These are phyloP conservation scores for Podila epigama DNA, from an alignment of 192 early-diverging fungal genomes.

Conservation along the genomic window DNA sequence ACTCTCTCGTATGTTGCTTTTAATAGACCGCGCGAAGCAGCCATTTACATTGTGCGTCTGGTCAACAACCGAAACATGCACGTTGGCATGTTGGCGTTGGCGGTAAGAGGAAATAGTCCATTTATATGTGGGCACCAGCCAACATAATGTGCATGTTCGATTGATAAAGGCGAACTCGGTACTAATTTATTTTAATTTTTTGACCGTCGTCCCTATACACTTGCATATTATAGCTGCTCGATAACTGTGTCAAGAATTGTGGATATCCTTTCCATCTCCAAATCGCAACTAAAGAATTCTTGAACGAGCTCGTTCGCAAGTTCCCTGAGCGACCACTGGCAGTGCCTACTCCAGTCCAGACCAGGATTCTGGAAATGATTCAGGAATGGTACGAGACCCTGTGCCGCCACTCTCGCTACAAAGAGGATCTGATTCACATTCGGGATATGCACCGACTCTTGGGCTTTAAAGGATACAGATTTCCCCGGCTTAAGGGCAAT, in stretches of 20 bases:
- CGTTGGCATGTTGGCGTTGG: slow-evolving; percentile 69
- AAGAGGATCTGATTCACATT: slow-evolving; percentile 93
- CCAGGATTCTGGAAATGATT: slow-evolving; percentile 90
- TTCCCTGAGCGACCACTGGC: slow-evolving; percentile 91
- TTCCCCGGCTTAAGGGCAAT: slow-evolving; percentile 69
- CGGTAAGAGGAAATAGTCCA: slow-evolving; percentile 47
- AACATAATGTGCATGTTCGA: not conserved
- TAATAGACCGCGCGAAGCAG: slow-evolving; percentile 77
- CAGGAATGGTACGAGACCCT: slow-evolving; percentile 95
- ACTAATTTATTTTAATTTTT: not conserved
- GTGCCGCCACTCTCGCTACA: slow-evolving; percentile 86
- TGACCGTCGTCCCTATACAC: not conserved
- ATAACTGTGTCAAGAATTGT: slow-evolving; percentile 99
- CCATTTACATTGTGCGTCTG: slow-evolving; percentile 68
- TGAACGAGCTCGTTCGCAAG: slow-evolving; percentile 92
- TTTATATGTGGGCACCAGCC: no score
- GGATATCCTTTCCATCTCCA: slow-evolving; percentile 97
- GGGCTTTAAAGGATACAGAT: slow-evolving; percentile 86
- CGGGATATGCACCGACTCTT: slow-evolving; percentile 94
- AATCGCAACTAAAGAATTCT: slow-evolving; percentile 94
- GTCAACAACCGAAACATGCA: slow-evolving; percentile 68
- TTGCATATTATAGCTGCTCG: slow-evolving; percentile 72
- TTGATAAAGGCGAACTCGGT: no score
- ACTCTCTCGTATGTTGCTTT: not conserved
- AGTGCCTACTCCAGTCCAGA: slow-evolving; percentile 76